These are phyloP conservation scores for Decorospora gaudefroyi DNA, from an alignment of 2,329 filamentous ascomycete species.

Conservation along the genomic window DNA sequence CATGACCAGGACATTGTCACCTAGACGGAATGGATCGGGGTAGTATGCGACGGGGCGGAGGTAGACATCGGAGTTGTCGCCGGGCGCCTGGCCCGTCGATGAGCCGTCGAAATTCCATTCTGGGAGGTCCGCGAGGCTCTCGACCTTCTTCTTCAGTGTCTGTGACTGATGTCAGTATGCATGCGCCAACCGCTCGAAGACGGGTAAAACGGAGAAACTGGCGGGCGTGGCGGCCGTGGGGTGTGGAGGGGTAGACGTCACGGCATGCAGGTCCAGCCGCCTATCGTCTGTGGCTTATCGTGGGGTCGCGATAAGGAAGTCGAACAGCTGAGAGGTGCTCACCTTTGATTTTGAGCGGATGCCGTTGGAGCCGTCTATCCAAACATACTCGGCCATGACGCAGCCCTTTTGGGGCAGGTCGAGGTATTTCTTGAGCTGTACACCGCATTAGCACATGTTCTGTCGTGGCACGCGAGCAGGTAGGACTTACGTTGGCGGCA, in stretches of 20 bases:
- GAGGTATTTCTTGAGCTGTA: conserved; percentile 88
- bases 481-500: conserved; percentile 53
- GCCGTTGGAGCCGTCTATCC: conserved; percentile 83
- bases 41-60: conserved; percentile 86
- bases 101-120: conserved; percentile 89
- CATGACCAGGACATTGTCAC: conserved; percentile 92
- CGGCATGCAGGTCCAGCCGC: conserved; percentile 17
- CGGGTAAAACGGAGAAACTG: conserved; percentile 9
- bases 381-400: conserved; percentile 95
- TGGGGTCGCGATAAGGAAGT: conserved; percentile 40
- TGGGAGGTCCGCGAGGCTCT: conserved; percentile 66
- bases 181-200: conserved; percentile 6
- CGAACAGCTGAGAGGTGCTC: conserved; percentile 50
- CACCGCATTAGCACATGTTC: conserved; percentile 26
- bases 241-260: conserved; percentile 11
- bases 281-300: conserved; percentile 37
- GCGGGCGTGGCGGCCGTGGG: conserved; percentile 8
- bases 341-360: conserved; percentile 96
- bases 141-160: conserved; percentile 66
- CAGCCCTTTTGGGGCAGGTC: conserved; percentile 84
- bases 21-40: conserved; percentile 87
- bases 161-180: conserved; percentile 45
- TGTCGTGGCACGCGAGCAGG: conserved; percentile 21
- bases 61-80: conserved; percentile 97
- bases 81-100: conserved; percentile 87